Evolutionary conservation across 768 basidiomycete genomes (phyloP), one percentile per base, ranked within the genome.

Genomic region (Brasilioporus rufonigricans): DNA sequence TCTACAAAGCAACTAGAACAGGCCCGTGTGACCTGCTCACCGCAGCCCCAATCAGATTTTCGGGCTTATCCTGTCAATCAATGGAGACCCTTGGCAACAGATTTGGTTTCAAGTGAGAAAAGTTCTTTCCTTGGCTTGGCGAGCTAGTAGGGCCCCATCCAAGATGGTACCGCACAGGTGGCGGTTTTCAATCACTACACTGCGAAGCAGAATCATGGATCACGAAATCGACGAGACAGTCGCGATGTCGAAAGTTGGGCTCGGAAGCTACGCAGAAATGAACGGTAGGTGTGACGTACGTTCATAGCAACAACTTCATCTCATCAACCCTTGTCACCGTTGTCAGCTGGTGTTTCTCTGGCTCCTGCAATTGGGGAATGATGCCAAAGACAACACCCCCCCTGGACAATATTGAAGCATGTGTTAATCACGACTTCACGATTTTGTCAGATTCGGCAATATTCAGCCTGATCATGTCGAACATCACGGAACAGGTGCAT

Each of bases 21-120:
- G 27, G 9, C 27, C 33, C 33, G 12, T 12, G 33, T 11, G 12
- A 33, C 33, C 33, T 11, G 33, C 33, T 33, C 33, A 11, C 33
- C 33, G 12, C 33, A 33, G 12, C 14, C 14, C 33, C 12, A 13
- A 33, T 33, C 5, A 33, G 33, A 33, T 33, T 14, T 33, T 33
- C 33, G 33, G 14, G 33, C 33, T 21, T n/a, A 21, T n/a, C 36
- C 36, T 53, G 43, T 38, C 56, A 58, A 51, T 55, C 56, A 46
- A 33, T 19, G 47, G 6, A 19, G 29, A 10, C 18, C 24, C 44
- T 33, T 44, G 36, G 26, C 49, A 27, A 44, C 40, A 31, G 39
- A 49, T 54, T 24, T 23, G 35, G 12, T 27, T 31, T 32, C 38
- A 4, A 14, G 41, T 10, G 18, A 31, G 33, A n/a, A 11, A 35